Conservation (phyloP, 2,329 filamentous ascomycete species). For the Fusarium sp. region DNA sequence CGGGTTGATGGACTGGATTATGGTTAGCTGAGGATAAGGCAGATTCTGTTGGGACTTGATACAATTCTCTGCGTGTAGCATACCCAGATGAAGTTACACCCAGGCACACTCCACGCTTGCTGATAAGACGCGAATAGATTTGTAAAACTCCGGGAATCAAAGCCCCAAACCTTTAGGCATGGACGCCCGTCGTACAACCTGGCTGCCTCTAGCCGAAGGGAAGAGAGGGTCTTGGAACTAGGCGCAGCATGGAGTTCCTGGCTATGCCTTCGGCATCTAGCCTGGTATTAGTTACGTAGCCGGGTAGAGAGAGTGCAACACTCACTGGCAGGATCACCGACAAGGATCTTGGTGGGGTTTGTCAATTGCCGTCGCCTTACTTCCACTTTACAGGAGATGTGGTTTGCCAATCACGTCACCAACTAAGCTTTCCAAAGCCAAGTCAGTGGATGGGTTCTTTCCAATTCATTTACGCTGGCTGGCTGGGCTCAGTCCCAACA, state of each 20-base stretch:
- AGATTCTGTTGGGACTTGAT: not conserved
- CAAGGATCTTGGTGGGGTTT: not conserved
- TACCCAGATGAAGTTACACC: not conserved
- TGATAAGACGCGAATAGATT: not conserved
- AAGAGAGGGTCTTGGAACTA: not conserved
- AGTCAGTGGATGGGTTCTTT: not conserved
- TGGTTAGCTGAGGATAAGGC: not conserved
- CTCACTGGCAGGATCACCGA: not conserved
- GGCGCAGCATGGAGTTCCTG: not conserved
- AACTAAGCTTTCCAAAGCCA: too few relatives aligned
- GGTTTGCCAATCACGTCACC: not conserved
- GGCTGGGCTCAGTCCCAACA: not conserved
- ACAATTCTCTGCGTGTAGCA: not conserved
- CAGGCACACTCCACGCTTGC: not conserved
- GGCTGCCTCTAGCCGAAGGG: not conserved
- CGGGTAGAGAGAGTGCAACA: not conserved
- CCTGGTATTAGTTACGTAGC: not conserved
- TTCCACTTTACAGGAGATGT: not conserved
- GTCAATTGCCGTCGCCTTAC: not conserved
- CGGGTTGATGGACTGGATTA: not conserved
- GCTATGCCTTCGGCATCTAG: not conserved
- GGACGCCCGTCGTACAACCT: not conserved
- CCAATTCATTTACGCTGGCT: not conserved
- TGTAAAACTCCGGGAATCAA: not conserved
- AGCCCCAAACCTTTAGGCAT: not conserved